Evolutionary conservation across 2,329 filamentous ascomycete genomes (phyloP).

Genomic region (Xylariaceae sp.): DNA sequence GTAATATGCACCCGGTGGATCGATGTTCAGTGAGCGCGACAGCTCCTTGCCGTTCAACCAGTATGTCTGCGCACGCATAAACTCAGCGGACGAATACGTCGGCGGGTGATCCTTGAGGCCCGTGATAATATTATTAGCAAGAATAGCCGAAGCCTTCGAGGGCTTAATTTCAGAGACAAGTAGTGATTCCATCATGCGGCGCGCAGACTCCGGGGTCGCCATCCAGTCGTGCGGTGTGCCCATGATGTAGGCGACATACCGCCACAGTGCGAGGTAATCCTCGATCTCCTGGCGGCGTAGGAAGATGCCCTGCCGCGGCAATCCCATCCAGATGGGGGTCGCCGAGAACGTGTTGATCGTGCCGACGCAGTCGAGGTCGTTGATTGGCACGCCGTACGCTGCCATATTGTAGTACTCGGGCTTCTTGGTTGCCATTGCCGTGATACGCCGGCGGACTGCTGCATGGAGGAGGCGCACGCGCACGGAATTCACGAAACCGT

Average conservation of each 20-base stretch:
- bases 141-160: slow-evolving; percentile 55
- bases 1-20: slow-evolving; percentile 54
- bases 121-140: slow-evolving; percentile 73
- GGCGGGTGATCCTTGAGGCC: slow-evolving; percentile 64
- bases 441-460: slow-evolving; percentile 61
- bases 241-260: slow-evolving; percentile 68
- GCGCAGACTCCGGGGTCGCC: slow-evolving; percentile 51
- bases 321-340: slow-evolving; percentile 57
- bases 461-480: slow-evolving; percentile 68
- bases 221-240: slow-evolving; percentile 64
- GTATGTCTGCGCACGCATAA: slow-evolving; percentile 63
- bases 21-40: slow-evolving; percentile 55
- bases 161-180: slow-evolving; percentile 64
- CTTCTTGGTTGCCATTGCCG: slow-evolving; percentile 51
- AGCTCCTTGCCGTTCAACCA: slow-evolving; percentile 68
- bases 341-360: slow-evolving; percentile 70
- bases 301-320: slow-evolving; percentile 70
- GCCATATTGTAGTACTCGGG: slow-evolving; percentile 60
- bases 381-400: slow-evolving; percentile 63
- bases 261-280: slow-evolving; percentile 74
- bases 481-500: slow-evolving; percentile 60
- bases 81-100: slow-evolving; percentile 59
- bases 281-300: slow-evolving; percentile 56
- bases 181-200: slow-evolving; percentile 63
- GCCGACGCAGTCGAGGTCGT: slow-evolving; percentile 69